Percentiles rank a stretch among this genome's conserved stretches.
These are phyloP conservation scores for Mixia osmundae DNA, from an alignment of 1,284 basidiomycete genomes.

Conservation along the genomic window DNA sequence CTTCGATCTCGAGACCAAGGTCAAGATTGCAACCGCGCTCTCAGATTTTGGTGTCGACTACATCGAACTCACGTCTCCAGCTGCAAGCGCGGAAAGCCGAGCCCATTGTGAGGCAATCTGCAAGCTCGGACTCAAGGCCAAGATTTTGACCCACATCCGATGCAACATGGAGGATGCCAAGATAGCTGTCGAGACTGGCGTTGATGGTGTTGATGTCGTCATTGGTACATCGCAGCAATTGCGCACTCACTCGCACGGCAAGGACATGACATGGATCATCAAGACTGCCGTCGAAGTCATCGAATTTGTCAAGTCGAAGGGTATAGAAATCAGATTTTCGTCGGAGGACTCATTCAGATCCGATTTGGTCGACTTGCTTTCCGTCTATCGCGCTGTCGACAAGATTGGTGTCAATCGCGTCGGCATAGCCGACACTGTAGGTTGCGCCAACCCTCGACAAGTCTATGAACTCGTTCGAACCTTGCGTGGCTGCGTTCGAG, in stretches of 20 bases:
- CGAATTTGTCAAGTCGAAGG: conserved; percentile 98
- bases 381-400: conserved; percentile 98
- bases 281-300: conserved; percentile 88
- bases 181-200: conserved; percentile 94
- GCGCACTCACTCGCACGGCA: conserved; percentile 97
- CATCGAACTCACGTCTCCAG: conserved; percentile 96
- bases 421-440: conserved; percentile 97
- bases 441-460: conserved; percentile 94
- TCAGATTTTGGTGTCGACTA: conserved; percentile 99
- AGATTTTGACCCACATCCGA: conserved; percentile 96
- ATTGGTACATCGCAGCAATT: conserved; percentile 98
- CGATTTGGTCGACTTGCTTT: conserved; percentile 92
- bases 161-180: conserved; percentile 99
- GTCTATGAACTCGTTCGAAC: conserved; percentile 97
- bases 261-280: conserved; percentile 99
- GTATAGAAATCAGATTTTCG: conserved; percentile 98
- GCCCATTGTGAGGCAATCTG: conserved; percentile 95
- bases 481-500: conserved; percentile 76
- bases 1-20: conserved; percentile 99
- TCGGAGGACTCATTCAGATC: conserved; percentile 99
- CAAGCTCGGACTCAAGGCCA: conserved; percentile 90
- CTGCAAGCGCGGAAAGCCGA: conserved; percentile 88
- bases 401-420: conserved; percentile 99
- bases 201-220: conserved; percentile 97
- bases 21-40: conserved; percentile 86